These are phyloP conservation scores for Flueggea neowawraea DNA, from an alignment of 441 rosid genomes.

Conservation along the genomic window DNA sequence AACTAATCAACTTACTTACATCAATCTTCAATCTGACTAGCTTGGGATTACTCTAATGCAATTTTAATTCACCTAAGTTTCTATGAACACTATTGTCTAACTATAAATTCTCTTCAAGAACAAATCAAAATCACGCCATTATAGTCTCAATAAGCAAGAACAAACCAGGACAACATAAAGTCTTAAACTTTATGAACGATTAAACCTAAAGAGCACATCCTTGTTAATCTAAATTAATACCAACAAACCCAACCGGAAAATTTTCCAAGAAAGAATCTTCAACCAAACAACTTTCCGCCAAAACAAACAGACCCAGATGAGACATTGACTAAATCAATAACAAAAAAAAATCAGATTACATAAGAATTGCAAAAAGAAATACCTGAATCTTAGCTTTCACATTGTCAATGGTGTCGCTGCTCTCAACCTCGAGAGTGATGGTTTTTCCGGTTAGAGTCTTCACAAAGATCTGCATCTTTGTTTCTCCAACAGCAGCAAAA, in stretches of 20 bases:
- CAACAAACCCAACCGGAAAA: constrained; percentile 1
- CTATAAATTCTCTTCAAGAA: too few species aligned
- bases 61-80: not conserved
- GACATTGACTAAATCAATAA: not conserved
- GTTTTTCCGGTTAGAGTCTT: constrained; percentile 86
- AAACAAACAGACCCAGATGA: not conserved
- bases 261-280: not conserved
- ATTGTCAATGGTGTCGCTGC: constrained; percentile 89
- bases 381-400: constrained; percentile 91
- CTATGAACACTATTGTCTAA: too few species aligned
- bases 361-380: not conserved
- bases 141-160: not conserved
- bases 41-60: not conserved
- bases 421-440: too few species aligned
- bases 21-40: not conserved
- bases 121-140: too few species aligned
- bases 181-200: not conserved
- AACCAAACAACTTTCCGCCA: not conserved
- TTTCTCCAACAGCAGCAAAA: too few species aligned
- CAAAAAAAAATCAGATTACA: not conserved
- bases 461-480: constrained; percentile 83
- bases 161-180: not conserved
- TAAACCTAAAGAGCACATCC: not conserved
- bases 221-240: constrained; percentile 4
- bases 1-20: not conserved